Percentiles rank a stretch among this genome's conserved stretches.
phyloP scores from a whole-genome alignment of 371 early-diverging fungal species.

The Actinomucor elegans region DNA sequence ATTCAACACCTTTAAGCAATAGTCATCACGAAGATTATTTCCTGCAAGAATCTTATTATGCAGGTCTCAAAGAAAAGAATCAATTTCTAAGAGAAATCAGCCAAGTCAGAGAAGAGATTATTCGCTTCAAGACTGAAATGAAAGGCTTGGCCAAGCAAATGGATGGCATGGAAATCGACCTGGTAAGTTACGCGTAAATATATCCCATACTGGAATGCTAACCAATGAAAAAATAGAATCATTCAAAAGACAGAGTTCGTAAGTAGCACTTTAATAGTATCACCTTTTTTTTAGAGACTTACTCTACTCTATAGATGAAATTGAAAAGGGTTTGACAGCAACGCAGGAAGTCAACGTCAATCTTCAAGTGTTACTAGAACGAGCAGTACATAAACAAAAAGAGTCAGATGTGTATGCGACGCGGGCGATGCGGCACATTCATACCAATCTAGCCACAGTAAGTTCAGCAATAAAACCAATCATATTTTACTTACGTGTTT shows the following conservation, averaged over 20 bases:
- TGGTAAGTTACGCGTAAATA: constrained; percentile 33
- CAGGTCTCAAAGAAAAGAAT: constrained; percentile 1
- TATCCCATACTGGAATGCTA: not conserved
- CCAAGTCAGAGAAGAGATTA: constrained; percentile 43
- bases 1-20: constrained; percentile 14
- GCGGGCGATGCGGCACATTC: constrained; percentile 38
- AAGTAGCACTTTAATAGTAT: constrained; percentile 1
- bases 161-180: constrained; percentile 53
- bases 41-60: not conserved
- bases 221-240: too few species aligned
- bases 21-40: not conserved
- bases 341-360: constrained; percentile 69
- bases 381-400: constrained; percentile 56
- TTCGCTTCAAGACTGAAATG: constrained; percentile 48
- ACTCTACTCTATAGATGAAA: constrained; percentile 21
- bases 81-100: constrained; percentile 20
- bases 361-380: constrained; percentile 58
- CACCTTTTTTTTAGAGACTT: too few species aligned
- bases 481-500: not conserved
- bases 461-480: too few species aligned
- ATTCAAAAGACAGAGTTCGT: constrained; percentile 30
- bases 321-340: constrained; percentile 50
- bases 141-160: constrained; percentile 53
- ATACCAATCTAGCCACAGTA: constrained; percentile 58
- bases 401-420: constrained; percentile 56